A percentile compares a stretch with the other conserved stretches of the same genome.
These are phyloP conservation scores for Pythium dissimile DNA, from an alignment of 352 stramenopile species.

Conservation along the genomic window DNA sequence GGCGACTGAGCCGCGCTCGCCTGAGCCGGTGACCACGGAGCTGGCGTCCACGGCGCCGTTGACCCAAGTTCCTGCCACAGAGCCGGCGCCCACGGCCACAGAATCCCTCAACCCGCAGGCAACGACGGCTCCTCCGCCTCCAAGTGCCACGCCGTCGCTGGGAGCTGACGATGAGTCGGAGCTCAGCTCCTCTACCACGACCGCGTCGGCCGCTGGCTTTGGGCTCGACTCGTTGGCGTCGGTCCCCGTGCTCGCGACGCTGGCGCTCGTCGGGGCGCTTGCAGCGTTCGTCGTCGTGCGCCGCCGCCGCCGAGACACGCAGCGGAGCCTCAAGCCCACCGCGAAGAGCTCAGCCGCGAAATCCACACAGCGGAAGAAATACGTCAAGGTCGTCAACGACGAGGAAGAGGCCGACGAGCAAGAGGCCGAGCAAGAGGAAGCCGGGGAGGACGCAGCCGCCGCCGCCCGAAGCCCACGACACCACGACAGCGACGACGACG, in stretches of 20 bases:
- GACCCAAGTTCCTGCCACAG: too few species aligned
- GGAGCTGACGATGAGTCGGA: too few species aligned
- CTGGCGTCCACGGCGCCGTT: background rate
- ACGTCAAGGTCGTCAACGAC: slow-evolving; percentile 22
- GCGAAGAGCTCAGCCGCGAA: background rate
- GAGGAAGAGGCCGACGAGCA: slow-evolving; percentile 19
- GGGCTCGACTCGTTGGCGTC: slow-evolving; percentile 11
- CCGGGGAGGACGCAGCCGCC: background rate
- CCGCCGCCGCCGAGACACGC: background rate
- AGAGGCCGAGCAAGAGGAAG: slow-evolving; percentile 4
- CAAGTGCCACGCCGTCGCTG: background rate
- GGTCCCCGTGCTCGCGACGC: slow-evolving; percentile 10
- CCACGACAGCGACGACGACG: slow-evolving; percentile 23
- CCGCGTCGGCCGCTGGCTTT: background rate
- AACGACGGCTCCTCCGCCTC: background rate
- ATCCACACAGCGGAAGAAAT: slow-evolving; percentile 14
- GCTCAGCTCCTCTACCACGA: background rate
- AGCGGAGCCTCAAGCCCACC: background rate
- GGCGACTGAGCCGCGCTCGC: background rate
- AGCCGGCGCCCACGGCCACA: background rate
- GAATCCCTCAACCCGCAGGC: background rate
- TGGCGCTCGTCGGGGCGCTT: slow-evolving; percentile 6
- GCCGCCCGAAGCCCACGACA: background rate
- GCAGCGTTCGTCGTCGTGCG: slow-evolving; percentile 2
- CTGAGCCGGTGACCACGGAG: background rate